Base-by-base conservation (phyloP, 352 stramenopile genomes). In the Phytophthora cryptogea region DNA sequence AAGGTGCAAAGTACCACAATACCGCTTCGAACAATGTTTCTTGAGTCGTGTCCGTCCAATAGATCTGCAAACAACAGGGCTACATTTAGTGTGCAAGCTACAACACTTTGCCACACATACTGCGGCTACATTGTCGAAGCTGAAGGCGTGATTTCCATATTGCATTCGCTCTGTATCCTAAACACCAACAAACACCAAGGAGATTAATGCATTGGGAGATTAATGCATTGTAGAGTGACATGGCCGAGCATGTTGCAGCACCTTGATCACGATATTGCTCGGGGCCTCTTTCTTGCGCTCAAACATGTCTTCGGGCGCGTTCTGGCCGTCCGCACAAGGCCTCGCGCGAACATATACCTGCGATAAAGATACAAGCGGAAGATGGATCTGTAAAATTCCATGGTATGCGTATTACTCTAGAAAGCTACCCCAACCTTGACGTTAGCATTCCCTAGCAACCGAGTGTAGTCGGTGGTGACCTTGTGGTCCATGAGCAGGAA, bases 241-340 rank as follows among this genome's bases (percentile, higher is more conserved):
- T 20, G 5, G 4, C 5, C 17, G 6, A 9, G 13, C 3, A 28
- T 14, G 2, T 28, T 39, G 20, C 3, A 23, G 10, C 23, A 87
- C 78, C 62, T 94, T 94, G 60, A 94, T 92, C 31, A 90, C 80
- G 36, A 94, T 89, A 61, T 94, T 94, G 55, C 78, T 90, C 5
- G 76, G 76, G 10, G 79, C 63, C 45, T 94, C 85, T 27, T 81
- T 76, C 48, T 89, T 89, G 41, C 85, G 79, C 57, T 94, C 81
- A 40, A 94, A 94, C 85, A 94, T 91, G 56, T 91, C 85, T 42
- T 90, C 83, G 6, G 83, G 75, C 8, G 83, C 73, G 28, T 78
- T 60, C 16, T 85, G 74, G 0, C 80, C 85, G 45, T 94, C 83
- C 30, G 79, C 85, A 17, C 85, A 94, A n/a, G 85, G 85, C 23